phyloP scores from a whole-genome alignment of 345 rosid genomes.

The Lumnitzera racemosa region DNA sequence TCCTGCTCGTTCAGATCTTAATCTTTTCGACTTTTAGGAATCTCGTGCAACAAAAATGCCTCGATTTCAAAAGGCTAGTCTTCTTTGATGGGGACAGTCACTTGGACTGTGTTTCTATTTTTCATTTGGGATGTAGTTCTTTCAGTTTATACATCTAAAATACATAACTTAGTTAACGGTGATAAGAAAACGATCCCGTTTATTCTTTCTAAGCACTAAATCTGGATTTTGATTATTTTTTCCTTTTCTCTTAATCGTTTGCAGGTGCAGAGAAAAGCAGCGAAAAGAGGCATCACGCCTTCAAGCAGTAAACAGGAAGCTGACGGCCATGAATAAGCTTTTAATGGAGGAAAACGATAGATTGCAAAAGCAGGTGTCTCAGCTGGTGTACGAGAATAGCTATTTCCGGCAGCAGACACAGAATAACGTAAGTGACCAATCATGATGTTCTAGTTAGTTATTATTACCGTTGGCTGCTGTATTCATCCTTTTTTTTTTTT shows the following conservation, averaged over 20 bases:
- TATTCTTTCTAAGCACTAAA: no score
- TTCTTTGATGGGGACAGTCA: no score
- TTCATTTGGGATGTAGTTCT: no score
- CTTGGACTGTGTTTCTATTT: no score
- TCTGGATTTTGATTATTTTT: not conserved
- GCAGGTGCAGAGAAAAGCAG: conserved; percentile 76
- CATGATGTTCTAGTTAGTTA: no score
- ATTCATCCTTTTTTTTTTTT: no score
- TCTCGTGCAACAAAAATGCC: no score
- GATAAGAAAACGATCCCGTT: no score
- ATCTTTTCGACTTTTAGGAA: not conserved
- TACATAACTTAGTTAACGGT: no score
- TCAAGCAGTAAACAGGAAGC: conserved; percentile 70
- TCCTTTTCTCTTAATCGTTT: not conserved
- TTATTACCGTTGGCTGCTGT: no score
- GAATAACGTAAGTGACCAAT: conserved; percentile 25
- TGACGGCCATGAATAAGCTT: conserved; percentile 78
- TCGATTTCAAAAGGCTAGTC: no score
- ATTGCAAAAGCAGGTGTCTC: conserved; percentile 77
- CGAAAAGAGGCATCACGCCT: conserved; percentile 69
- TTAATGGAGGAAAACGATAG: conserved; percentile 81
- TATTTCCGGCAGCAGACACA: conserved; percentile 67
- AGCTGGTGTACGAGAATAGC: conserved; percentile 69
- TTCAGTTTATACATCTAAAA: no score
- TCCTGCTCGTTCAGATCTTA: not conserved